Evolutionary conservation across 345 rosid genomes (phyloP).

Genomic region (Raphanus raphanistrum): DNA sequence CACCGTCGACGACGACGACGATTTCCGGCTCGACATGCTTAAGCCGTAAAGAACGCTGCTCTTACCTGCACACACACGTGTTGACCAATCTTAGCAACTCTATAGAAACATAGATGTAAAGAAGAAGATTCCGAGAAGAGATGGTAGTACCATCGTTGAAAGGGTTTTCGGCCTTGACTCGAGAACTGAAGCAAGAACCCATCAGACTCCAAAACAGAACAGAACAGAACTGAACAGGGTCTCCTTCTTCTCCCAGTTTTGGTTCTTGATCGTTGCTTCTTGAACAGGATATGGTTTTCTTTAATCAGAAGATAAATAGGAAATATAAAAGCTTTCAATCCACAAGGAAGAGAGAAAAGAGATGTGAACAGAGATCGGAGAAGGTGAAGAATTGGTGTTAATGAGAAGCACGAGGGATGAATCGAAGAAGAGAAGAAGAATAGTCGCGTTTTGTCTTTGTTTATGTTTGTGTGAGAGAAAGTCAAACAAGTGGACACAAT

Average conservation of each 20-base stretch:
- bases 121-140: not conserved
- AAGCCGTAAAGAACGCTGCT: conserved; percentile 42
- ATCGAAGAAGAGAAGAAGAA: not conserved
- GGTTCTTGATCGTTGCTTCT: conserved; percentile 14
- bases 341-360: conserved; percentile 24
- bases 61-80: conserved; percentile 29
- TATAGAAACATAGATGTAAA: conserved; percentile 3
- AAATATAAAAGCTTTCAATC: conserved; percentile 6
- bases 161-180: conserved; percentile 30
- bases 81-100: not conserved
- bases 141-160: conserved; percentile 31
- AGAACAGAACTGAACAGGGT: not conserved
- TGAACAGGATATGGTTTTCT: conserved; percentile 19
- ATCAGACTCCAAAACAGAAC: conserved; percentile 18
- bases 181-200: conserved; percentile 42
- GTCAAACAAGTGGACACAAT: conserved; percentile 31
- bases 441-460: conserved; percentile 16
- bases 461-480: conserved; percentile 9
- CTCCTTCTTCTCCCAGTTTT: not conserved
- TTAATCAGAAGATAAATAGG: not conserved
- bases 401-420: conserved; percentile 30
- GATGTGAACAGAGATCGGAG: conserved; percentile 33
- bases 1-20: conserved; percentile 54
- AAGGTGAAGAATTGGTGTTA: conserved; percentile 29
- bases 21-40: conserved; percentile 49